Evolutionary conservation across 345 rosid genomes (phyloP).

Genomic region (Eutrema heterophyllum): DNA sequence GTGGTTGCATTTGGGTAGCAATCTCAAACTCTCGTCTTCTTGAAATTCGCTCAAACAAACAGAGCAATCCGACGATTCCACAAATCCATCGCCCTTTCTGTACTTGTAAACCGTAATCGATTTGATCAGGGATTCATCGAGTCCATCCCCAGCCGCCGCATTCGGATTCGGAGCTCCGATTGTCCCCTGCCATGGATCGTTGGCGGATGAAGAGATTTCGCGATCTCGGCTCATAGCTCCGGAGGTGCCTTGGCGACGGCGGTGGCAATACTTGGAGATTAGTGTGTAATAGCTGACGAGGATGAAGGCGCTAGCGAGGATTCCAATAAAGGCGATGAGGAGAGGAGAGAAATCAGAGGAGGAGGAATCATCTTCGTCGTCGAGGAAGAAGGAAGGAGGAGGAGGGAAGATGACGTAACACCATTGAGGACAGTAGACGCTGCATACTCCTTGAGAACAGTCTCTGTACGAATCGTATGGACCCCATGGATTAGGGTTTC

Average conservation of each 20-base stretch:
- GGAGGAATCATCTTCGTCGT: constrained; percentile 38
- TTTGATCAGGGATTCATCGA: constrained; percentile 58
- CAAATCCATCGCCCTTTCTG: constrained; percentile 47
- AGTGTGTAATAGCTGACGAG: constrained; percentile 67
- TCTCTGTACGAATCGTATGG: constrained; percentile 48
- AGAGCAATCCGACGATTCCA: constrained; percentile 72
- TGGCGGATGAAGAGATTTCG: constrained; percentile 7
- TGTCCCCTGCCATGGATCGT: constrained; percentile 6
- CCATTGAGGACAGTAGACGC: constrained; percentile 83
- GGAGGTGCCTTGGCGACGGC: constrained; percentile 34
- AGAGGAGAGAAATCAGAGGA: constrained; percentile 73
- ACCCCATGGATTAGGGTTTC: constrained; percentile 32
- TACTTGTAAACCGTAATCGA: constrained; percentile 55
- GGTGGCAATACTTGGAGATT: constrained; percentile 53
- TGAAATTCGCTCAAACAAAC: constrained; percentile 72
- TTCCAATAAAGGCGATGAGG: constrained; percentile 61
- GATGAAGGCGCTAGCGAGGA: constrained; percentile 76
- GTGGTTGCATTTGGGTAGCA: constrained; percentile 73
- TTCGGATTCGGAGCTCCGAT: not conserved
- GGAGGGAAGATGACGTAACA: constrained; percentile 83
- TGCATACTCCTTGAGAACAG: constrained; percentile 78
- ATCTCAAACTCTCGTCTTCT: constrained; percentile 60
- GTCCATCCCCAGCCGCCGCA: constrained; percentile 30
- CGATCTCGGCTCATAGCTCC: not conserved
- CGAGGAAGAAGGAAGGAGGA: constrained; percentile 62